Conservation (phyloP, 1,139 yeast genomes). For the Pichia inconspicua region DNA sequence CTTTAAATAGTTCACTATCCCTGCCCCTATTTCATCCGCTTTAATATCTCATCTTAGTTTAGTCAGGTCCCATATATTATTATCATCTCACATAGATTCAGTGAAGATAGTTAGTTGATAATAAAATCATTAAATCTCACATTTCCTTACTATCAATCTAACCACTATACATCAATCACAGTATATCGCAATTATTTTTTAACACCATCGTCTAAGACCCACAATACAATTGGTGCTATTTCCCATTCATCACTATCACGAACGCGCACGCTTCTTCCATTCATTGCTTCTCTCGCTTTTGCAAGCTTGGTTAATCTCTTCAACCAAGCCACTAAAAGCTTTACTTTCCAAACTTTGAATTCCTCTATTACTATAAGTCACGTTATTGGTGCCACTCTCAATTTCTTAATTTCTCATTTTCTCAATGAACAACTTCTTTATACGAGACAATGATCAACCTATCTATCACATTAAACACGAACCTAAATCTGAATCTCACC, state of each 20-base stretch:
- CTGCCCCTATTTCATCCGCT: neutral
- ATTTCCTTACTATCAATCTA: no score
- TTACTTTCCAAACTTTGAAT: no score
- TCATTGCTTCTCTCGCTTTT: neutral
- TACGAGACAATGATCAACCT: neutral
- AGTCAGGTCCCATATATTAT: neutral
- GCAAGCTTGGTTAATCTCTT: no score
- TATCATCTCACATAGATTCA: no score
- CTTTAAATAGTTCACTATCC: neutral
- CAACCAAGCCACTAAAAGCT: no score
- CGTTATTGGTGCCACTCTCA: neutral
- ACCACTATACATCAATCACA: no score
- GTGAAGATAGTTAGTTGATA: no score
- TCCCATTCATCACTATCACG: neutral
- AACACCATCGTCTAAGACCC: neutral
- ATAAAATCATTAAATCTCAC: no score
- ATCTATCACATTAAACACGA: neutral
- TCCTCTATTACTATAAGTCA: neutral
- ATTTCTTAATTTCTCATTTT: neutral
- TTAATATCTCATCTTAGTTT: no score
- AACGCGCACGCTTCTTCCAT: neutral
- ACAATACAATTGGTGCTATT: neutral
- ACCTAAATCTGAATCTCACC: neutral
- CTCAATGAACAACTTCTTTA: neutral
- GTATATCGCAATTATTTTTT: no score